Conservation (phyloP, 352 stramenopile species). For the Salisapilia sapeloensis region DNA sequence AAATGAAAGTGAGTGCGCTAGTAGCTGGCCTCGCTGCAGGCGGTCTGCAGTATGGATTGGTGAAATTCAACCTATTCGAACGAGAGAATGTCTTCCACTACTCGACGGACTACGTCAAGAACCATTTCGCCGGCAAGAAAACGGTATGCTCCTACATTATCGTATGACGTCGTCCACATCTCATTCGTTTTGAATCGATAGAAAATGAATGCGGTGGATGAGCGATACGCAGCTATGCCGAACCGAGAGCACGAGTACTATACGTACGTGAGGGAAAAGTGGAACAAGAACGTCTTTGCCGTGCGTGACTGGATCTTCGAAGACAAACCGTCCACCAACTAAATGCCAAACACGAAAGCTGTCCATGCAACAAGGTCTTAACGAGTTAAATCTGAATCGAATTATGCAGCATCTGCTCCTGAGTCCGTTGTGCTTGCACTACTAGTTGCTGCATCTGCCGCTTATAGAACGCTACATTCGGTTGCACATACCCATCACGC, state of each 20-base stretch:
- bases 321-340: too few relatives aligned
- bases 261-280: slow-evolving; percentile 41
- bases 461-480: slow-evolving; percentile 27
- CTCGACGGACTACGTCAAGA: slow-evolving; percentile 38
- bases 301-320: slow-evolving; percentile 45
- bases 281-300: slow-evolving; percentile 48
- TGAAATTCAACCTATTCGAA: slow-evolving; percentile 55
- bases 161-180: too few relatives aligned
- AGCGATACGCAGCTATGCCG: slow-evolving; percentile 43
- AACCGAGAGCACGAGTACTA: slow-evolving; percentile 73
- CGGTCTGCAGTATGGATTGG: slow-evolving; percentile 39
- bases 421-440: slow-evolving; percentile 42
- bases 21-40: slow-evolving; percentile 39
- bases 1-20: slow-evolving; percentile 56
- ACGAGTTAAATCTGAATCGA: too few relatives aligned
- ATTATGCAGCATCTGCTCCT: slow-evolving; percentile 48
- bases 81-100: slow-evolving; percentile 55
- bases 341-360: too few relatives aligned
- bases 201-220: slow-evolving; percentile 10
- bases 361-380: too few relatives aligned
- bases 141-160: slow-evolving; percentile 11
- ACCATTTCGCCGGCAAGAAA: slow-evolving; percentile 21
- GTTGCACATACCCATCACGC: neutral
- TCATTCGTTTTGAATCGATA: slow-evolving; percentile 3
- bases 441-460: slow-evolving; percentile 55